Evolutionary conservation across 176 grass and related monocot species (phyloP).

Genomic region (Carex cristatella): DNA sequence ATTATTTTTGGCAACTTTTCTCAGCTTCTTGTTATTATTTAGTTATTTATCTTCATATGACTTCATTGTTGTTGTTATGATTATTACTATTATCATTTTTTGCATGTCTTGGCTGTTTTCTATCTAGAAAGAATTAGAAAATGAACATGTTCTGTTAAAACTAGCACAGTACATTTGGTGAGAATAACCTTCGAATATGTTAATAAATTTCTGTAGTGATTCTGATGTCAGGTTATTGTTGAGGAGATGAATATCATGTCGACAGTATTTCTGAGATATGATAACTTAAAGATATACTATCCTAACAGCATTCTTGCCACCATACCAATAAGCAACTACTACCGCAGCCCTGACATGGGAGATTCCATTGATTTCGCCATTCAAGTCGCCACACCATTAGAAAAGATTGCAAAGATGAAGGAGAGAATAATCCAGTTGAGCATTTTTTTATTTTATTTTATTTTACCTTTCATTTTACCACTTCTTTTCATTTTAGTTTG

Average conservation of each 20-base stretch:
- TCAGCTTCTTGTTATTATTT: neutral
- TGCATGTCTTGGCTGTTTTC: neutral
- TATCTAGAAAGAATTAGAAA: neutral
- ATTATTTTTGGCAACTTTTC: neutral
- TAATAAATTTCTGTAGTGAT: neutral
- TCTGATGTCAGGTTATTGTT: slow-evolving; percentile 55
- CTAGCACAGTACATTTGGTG: neutral
- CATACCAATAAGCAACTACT: slow-evolving; percentile 71
- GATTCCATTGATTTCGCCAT: slow-evolving; percentile 68
- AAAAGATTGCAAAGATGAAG: slow-evolving; percentile 85
- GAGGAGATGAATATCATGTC: slow-evolving; percentile 99
- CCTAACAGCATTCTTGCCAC: slow-evolving; percentile 70
- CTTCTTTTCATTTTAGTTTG: neutral
- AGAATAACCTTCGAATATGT: neutral
- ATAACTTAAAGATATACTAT: slow-evolving; percentile 86
- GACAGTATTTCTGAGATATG: slow-evolving; percentile 80
- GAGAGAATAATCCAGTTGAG: slow-evolving; percentile 69
- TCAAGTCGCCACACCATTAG: slow-evolving; percentile 64
- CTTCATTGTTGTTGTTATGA: neutral
- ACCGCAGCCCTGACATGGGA: slow-evolving; percentile 94
- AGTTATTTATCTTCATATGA: neutral
- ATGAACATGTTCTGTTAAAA: neutral
- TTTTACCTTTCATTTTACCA: neutral
- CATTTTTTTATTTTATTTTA: neutral
- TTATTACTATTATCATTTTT: neutral